Percentiles rank a stretch among this genome's conserved stretches.
These are phyloP conservation scores for Bimuria novae-zelandiae DNA, from an alignment of 2,329 filamentous ascomycete genomes.

Conservation along the genomic window DNA sequence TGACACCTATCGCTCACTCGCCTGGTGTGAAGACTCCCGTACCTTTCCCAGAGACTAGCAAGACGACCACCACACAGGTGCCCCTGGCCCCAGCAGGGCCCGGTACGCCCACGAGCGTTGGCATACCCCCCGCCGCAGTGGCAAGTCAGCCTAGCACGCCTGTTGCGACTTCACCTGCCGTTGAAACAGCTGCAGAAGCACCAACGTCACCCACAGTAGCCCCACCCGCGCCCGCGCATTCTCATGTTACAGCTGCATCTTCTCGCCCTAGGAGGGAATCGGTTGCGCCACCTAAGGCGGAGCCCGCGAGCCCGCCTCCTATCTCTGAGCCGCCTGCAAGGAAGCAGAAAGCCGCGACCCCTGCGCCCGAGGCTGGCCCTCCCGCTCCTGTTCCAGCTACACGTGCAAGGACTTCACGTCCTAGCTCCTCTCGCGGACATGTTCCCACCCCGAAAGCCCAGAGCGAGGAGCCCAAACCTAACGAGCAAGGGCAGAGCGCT, in stretches of 20 bases:
- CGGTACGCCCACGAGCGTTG: slow-evolving; percentile 29
- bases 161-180: slow-evolving; percentile 21
- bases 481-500: slow-evolving; percentile 41
- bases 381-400: slow-evolving; percentile 19
- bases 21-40: slow-evolving; percentile 18
- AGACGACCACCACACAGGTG: slow-evolving; percentile 40
- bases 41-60: slow-evolving; percentile 20
- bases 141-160: slow-evolving; percentile 22
- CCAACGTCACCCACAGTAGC: slow-evolving; percentile 16
- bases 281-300: slow-evolving; percentile 24
- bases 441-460: slow-evolving; percentile 51
- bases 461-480: slow-evolving; percentile 52
- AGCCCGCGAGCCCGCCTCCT: slow-evolving; percentile 29
- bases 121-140: slow-evolving; percentile 11
- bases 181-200: slow-evolving; percentile 21
- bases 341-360: slow-evolving; percentile 24
- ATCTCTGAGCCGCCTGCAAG: slow-evolving; percentile 20
- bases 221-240: slow-evolving; percentile 14
- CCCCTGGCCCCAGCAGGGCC: slow-evolving; percentile 53
- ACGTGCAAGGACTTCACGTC: slow-evolving; percentile 47
- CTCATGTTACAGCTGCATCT: slow-evolving; percentile 36
- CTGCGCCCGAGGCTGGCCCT: slow-evolving; percentile 20
- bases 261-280: slow-evolving; percentile 42
- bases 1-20: slow-evolving; percentile 19
- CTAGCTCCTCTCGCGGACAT: slow-evolving; percentile 43